Conservation (phyloP, 352 stramenopile species). For the Phytophthora syringae region DNA sequence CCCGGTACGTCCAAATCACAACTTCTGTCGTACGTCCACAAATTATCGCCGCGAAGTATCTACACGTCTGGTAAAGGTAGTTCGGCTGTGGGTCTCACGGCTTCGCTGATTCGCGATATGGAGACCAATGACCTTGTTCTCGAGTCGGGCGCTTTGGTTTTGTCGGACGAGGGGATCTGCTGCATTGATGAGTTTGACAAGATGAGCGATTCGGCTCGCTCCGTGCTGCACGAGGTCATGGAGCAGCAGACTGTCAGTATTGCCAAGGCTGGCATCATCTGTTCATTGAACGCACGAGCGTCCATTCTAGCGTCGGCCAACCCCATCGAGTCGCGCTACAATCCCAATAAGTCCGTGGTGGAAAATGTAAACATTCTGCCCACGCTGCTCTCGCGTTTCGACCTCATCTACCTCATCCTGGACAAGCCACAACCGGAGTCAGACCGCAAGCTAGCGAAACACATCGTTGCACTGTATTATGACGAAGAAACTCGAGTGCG, state of each 20-base stretch:
- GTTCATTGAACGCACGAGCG: constrained; percentile 97
- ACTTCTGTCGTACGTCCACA: constrained; percentile 97
- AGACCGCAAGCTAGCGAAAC: constrained; percentile 95
- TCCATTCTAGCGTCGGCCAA: constrained; percentile 99
- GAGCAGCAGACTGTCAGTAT: constrained; percentile 99
- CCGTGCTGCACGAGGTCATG: constrained; percentile 99
- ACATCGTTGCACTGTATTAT: constrained; percentile 98
- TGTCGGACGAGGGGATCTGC: constrained; percentile 98
- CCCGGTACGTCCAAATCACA: constrained; percentile 98
- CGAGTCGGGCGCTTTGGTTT: constrained; percentile 96
- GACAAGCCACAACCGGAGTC: constrained; percentile 95
- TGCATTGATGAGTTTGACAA: constrained; percentile 99
- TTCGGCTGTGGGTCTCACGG: constrained; percentile 98
- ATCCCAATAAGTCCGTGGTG: constrained; percentile 97
- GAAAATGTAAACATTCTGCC: constrained; percentile 99
- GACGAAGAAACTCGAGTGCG: constrained; percentile 74
- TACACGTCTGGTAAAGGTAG: constrained; percentile 99
- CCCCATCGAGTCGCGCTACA: constrained; percentile 98
- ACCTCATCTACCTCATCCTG: constrained; percentile 99
- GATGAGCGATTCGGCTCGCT: constrained; percentile 98
- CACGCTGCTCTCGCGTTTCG: constrained; percentile 98
- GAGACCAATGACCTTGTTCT: constrained; percentile 98
- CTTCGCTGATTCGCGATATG: constrained; percentile 95
- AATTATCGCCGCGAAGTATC: constrained; percentile 96
- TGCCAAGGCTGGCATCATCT: constrained; percentile 99